Evolutionary conservation across 2,329 filamentous ascomycete genomes (phyloP).

Genomic region (Colletotrichum lupini): DNA sequence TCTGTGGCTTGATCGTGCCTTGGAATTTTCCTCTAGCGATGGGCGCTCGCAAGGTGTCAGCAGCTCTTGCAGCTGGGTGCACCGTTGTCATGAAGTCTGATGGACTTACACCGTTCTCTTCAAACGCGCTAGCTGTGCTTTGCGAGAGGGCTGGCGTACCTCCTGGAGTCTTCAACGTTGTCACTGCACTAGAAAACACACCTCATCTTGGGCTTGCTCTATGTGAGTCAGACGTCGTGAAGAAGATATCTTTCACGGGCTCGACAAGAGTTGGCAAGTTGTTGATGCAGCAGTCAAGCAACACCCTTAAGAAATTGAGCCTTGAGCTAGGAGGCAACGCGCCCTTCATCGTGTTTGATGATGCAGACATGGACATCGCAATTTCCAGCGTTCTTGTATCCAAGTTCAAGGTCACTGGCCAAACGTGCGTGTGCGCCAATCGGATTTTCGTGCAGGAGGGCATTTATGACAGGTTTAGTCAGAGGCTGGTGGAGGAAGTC

Average conservation of each 20-base stretch:
- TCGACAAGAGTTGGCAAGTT: conserved; percentile 76
- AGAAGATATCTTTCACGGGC: conserved; percentile 95
- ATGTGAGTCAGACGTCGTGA: conserved; percentile 80
- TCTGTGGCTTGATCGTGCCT: conserved; percentile 85
- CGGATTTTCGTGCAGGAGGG: conserved; percentile 82
- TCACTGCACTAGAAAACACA: conserved; percentile 85
- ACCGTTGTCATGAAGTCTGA: conserved; percentile 94
- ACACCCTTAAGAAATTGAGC: conserved; percentile 84
- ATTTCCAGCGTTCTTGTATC: conserved; percentile 84
- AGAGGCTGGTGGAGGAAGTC: conserved; percentile 77
- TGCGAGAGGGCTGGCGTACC: conserved; percentile 89
- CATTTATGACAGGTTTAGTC: conserved; percentile 80
- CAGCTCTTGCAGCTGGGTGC: conserved; percentile 89
- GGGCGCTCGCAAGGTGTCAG: conserved; percentile 77
- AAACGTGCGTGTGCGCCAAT: conserved; percentile 95
- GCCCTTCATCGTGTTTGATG: conserved; percentile 96
- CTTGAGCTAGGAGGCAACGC: conserved; percentile 96
- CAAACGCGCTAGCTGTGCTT: conserved; percentile 87
- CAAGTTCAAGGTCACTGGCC: conserved; percentile 94
- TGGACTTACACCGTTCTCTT: conserved; percentile 90
- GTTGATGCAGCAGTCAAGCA: conserved; percentile 89
- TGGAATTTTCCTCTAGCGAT: conserved; percentile 90
- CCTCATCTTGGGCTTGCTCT: conserved; percentile 80
- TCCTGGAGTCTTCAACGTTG: conserved; percentile 88
- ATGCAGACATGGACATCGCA: conserved; percentile 87